Percentiles rank a stretch among this genome's conserved stretches.
These are phyloP conservation scores for Dactylellina cionopaga DNA, from an alignment of 2,329 filamentous ascomycete species.

Conservation along the genomic window DNA sequence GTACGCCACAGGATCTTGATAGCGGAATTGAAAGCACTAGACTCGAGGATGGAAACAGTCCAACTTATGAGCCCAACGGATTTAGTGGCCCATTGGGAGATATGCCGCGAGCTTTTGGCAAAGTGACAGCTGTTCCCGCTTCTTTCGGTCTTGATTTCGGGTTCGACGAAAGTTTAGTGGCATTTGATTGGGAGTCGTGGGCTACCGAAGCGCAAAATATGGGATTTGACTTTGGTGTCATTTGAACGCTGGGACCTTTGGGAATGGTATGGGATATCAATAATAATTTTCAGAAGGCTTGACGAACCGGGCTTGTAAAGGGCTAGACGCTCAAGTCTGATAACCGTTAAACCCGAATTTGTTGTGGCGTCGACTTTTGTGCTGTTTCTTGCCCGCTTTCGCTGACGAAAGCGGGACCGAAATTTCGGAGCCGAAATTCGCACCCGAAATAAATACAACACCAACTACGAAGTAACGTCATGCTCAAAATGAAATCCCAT, in stretches of 20 bases:
- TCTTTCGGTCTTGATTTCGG: not conserved
- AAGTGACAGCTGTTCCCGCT: not conserved
- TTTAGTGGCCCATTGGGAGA: too few species aligned
- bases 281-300: too few species aligned
- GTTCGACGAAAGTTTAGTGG: not conserved
- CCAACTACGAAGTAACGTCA: not conserved
- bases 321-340: too few species aligned
- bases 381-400: too few species aligned
- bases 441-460: not conserved
- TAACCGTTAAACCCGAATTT: not conserved
- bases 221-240: not conserved
- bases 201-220: not conserved
- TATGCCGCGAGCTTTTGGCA: not conserved
- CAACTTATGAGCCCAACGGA: too few species aligned
- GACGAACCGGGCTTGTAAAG: too few species aligned
- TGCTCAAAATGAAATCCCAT: not conserved
- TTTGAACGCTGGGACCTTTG: not conserved
- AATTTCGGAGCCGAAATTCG: slow-evolving; percentile 15
- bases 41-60: too few species aligned
- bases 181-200: slow-evolving; percentile 15
- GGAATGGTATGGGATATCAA: too few species aligned
- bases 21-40: too few species aligned
- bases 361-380: too few species aligned
- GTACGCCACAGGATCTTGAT: too few species aligned
- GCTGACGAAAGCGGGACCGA: too few species aligned